Evolutionary conservation across 805 yeast genomes (phyloP).

Genomic region (Yarrowia sp.): DNA sequence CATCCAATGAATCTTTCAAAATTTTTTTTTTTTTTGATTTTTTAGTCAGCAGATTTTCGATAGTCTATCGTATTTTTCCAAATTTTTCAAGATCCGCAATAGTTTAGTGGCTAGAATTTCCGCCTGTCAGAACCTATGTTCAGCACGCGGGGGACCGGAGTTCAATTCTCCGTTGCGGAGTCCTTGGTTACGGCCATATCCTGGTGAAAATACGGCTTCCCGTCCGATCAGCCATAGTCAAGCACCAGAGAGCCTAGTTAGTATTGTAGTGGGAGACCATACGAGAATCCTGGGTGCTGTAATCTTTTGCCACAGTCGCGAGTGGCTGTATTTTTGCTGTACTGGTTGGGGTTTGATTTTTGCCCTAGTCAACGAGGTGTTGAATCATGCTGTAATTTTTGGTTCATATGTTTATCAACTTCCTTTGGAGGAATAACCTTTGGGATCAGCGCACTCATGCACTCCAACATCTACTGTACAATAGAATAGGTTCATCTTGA

Average conservation of each 20-base stretch:
- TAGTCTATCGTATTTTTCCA: neutral
- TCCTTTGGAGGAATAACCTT: too few species aligned
- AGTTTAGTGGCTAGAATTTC: constrained; percentile 43
- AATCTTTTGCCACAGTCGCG: neutral
- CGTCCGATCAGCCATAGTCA: constrained; percentile 16
- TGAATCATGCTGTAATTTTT: too few species aligned
- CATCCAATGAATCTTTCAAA: too few species aligned
- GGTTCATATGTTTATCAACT: too few species aligned
- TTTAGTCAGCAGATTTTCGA: neutral
- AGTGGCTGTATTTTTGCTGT: too few species aligned
- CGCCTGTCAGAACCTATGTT: constrained; percentile 37
- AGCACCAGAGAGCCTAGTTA: constrained; percentile 17
- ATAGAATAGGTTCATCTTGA: too few species aligned
- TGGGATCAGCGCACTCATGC: too few species aligned
- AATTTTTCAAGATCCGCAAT: constrained; percentile 28
- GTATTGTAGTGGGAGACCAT: constrained; percentile 18
- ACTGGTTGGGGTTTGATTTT: too few species aligned
- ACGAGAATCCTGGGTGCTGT: constrained; percentile 19
- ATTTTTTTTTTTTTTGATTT: too few species aligned
- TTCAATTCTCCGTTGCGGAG: constrained; percentile 24
- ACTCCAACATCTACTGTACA: too few species aligned
- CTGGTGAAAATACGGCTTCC: constrained; percentile 18
- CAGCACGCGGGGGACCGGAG: constrained; percentile 25
- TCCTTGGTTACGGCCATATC: constrained; percentile 3
- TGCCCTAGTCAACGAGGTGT: too few species aligned